Base-by-base conservation (phyloP, 352 stramenopile species). In the Phytopythium helicoides region DNA sequence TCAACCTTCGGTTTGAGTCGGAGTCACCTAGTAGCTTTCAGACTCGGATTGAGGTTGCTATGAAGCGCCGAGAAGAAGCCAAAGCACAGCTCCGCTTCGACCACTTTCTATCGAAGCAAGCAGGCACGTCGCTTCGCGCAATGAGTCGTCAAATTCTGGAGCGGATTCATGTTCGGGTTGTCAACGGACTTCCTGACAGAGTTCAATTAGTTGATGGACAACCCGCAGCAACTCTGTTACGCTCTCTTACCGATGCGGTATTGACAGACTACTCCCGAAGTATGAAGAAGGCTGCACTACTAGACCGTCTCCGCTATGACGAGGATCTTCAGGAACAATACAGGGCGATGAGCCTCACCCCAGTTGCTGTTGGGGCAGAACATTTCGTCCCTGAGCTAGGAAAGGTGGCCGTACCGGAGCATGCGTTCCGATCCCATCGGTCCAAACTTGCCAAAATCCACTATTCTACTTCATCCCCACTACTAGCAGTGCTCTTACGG, bases 1-100 rank as follows among this genome's bases (percentile, higher is more conserved):
- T 98, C 70, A 98, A 98, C 49, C 64, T 98, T 28, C 81, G 89
- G 35, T 98, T 98, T 57, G 85, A 94, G 35, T 84, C 54, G 14
- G 85, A 98, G 66, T 66, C 76, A 14, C 50, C 71, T 3, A 61
- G 73, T 21, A 48, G 62, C 18, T 98, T 96, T 60, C 71, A 96
- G 51, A 49, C 62, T 22, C 83, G 90, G 4, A 71, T 96, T 12
- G 71, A 87, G 19, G 70, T 75, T 0, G 92, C 92, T 0, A 48
- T 80, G 37, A 52, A 55, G 18, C 64, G 78, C 5, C 66, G 89
- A 7, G 86, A 96, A 9, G 67, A 81, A 8, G 76, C 85, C 6
- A 97, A 97, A 58, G 80, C 81, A 0, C 81, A 91, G 57, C 68
- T 97, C 28, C 76, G 92, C 23, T 95, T 98, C 46, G 90, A 98